Evolutionary conservation across 2,329 filamentous ascomycete genomes (phyloP).

Genomic region (Alternaria burnsii): DNA sequence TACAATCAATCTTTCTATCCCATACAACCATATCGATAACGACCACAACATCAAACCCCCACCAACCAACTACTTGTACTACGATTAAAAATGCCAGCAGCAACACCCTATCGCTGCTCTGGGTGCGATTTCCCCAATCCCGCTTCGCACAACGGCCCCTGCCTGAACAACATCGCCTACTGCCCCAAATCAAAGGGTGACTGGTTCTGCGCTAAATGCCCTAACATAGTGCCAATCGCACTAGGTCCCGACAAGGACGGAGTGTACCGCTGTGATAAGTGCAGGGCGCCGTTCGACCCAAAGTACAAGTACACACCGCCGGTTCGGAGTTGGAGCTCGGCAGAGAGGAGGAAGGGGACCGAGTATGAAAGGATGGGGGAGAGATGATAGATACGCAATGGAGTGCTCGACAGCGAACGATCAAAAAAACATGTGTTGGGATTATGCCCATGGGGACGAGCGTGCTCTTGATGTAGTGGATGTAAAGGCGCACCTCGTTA

Average conservation of each 20-base stretch:
- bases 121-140: conserved; percentile 1
- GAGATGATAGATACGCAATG: background rate
- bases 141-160: background rate
- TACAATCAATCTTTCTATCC: background rate
- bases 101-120: background rate
- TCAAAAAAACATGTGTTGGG: background rate
- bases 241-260: background rate
- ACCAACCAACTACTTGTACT: background rate
- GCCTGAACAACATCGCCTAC: conserved; percentile 1
- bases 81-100: background rate
- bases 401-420: background rate
- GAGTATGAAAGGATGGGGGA: background rate
- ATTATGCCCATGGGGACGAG: background rate
- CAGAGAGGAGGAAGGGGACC: conserved; percentile 1
- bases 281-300: background rate
- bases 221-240: background rate
- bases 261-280: background rate
- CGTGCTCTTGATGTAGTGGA: background rate
- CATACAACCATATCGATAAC: background rate
- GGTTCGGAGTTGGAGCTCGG: conserved; percentile 1
- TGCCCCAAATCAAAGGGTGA: conserved; percentile 4
- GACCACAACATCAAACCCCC: background rate
- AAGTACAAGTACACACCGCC: conserved; percentile 5
- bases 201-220: conserved; percentile 7
- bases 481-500: background rate